These are phyloP conservation scores for Elaeagnus macrophylla DNA, from an alignment of 306 rosid species.

Conservation along the genomic window DNA sequence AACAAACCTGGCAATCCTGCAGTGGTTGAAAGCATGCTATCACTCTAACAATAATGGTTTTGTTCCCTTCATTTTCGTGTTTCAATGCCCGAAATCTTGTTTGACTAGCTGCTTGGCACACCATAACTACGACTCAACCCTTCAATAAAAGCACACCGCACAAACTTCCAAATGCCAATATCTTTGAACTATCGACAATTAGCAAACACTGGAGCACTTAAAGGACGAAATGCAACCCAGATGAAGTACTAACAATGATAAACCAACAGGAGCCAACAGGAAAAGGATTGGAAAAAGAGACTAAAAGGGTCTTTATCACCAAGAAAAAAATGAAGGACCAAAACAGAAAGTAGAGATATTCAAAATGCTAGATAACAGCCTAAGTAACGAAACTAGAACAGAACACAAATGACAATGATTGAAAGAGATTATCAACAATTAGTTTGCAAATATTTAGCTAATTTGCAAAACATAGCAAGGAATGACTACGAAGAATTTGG, in stretches of 20 bases:
- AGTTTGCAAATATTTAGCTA: slow-evolving; percentile 43
- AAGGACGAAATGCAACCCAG: slow-evolving; percentile 12
- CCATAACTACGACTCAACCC: slow-evolving; percentile 89
- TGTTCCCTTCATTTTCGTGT: slow-evolving; percentile 86
- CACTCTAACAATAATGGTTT: slow-evolving; percentile 88
- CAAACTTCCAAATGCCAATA: slow-evolving; percentile 30
- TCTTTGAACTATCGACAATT: slow-evolving; percentile 9
- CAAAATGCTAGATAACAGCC: too few relatives aligned
- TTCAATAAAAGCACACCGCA: slow-evolving; percentile 26
- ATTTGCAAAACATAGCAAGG: slow-evolving; percentile 96
- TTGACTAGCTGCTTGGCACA: slow-evolving; percentile 97
- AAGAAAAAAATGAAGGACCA: background rate
- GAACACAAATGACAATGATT: too few relatives aligned
- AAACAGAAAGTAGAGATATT: background rate
- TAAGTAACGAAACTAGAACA: too few relatives aligned
- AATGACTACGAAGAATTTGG: slow-evolving; percentile 69
- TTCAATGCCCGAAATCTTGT: slow-evolving; percentile 99
- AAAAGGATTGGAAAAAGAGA: background rate
- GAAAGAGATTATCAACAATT: background rate
- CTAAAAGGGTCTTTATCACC: background rate
- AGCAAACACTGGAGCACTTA: slow-evolving; percentile 8
- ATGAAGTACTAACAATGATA: slow-evolving; percentile 4
- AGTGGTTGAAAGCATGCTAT: slow-evolving; percentile 98
- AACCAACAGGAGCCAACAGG: background rate
- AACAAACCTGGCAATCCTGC: slow-evolving; percentile 94